Conservation (phyloP, 2,329 filamentous ascomycete genomes). For the Coniochaeta hoffmannii region DNA sequence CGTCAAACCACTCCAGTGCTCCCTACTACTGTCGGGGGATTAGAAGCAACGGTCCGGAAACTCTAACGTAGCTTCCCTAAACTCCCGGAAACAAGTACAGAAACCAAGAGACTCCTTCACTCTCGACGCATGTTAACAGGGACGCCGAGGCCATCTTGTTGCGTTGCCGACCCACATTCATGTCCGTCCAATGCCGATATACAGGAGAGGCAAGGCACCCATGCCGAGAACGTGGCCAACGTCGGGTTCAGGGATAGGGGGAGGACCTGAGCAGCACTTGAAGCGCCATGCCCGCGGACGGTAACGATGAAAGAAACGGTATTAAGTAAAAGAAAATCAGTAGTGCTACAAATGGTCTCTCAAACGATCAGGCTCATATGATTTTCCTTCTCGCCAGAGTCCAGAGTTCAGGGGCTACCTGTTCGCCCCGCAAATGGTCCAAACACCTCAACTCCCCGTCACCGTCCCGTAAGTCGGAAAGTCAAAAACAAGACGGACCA, state of each 20-base stretch:
- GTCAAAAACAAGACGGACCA: neutral
- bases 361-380: neutral
- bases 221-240: neutral
- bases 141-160: neutral
- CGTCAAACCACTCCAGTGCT: neutral
- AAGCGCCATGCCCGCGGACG: neutral
- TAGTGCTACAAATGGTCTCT: neutral
- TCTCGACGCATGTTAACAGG: neutral
- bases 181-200: neutral
- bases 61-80: neutral
- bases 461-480: neutral
- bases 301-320: neutral
- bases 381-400: neutral
- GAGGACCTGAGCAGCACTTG: neutral
- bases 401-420: neutral
- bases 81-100: neutral
- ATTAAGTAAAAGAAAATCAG: neutral
- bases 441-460: neutral
- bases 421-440: neutral
- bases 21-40: neutral
- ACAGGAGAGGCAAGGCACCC: neutral
- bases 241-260: neutral
- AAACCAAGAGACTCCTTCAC: neutral
- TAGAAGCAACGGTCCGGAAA: neutral
- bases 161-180: neutral